These are phyloP conservation scores for Cutaneotrichosporon cutaneum DNA, from an alignment of 1,284 basidiomycete genomes.

Conservation along the genomic window DNA sequence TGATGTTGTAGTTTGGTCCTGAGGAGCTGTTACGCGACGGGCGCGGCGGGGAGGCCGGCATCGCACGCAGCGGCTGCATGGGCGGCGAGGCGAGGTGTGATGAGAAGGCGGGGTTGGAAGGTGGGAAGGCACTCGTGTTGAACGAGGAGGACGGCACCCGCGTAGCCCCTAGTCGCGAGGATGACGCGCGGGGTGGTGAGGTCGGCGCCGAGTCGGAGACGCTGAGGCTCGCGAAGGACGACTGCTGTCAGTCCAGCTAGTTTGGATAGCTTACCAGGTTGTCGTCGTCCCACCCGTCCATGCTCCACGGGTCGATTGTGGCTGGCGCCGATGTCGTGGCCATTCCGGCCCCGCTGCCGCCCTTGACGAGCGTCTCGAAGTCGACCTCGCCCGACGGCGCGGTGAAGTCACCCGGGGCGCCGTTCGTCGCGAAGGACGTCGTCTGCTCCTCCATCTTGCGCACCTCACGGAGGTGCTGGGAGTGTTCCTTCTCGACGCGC, in stretches of 20 bases:
- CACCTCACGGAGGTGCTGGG: constrained; percentile 51
- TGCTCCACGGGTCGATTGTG: constrained; percentile 42
- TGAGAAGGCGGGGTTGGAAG: constrained; percentile 14
- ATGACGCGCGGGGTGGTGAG: not conserved
- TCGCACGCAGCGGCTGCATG: constrained; percentile 21
- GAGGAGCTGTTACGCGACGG: constrained; percentile 4
- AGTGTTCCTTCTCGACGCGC: constrained; percentile 52
- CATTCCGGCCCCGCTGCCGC: not conserved
- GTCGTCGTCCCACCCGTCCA: constrained; percentile 43
- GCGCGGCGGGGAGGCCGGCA: constrained; percentile 1
- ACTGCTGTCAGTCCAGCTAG: constrained; percentile 15
- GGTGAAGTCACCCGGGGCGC: constrained; percentile 30
- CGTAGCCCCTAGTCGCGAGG: constrained; percentile 7
- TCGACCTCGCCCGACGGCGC: constrained; percentile 44
- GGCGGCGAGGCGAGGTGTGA: constrained; percentile 11
- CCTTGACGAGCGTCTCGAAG: constrained; percentile 52
- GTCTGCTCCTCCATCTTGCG: constrained; percentile 51
- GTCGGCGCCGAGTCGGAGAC: constrained; percentile 6
- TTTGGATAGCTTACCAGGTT: constrained; percentile 30
- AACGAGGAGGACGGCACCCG: constrained; percentile 43
- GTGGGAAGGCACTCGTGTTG: constrained; percentile 39
- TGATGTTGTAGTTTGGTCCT: constrained; percentile 50
- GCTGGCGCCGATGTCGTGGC: constrained; percentile 5
- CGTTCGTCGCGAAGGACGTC: constrained; percentile 24
- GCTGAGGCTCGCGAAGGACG: constrained; percentile 19